Evolutionary conservation across 768 basidiomycete species (phyloP), one percentile per base, ranked within the genome.

Genomic region (Porpolomopsis calyptriformis): DNA sequence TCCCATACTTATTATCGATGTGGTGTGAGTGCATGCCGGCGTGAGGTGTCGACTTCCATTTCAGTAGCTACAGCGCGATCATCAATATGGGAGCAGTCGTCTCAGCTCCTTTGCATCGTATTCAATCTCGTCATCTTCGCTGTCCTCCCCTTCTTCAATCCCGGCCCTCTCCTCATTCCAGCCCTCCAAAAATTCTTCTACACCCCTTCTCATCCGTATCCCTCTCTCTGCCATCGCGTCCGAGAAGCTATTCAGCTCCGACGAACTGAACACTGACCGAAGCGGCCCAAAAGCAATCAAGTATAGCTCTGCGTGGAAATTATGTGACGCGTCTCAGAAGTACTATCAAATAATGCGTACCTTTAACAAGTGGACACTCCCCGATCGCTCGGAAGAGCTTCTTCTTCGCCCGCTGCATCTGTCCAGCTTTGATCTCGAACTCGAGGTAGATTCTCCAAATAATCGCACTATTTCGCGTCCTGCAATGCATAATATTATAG

Each of bases 211-310:
- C 58, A 84, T 62, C 38, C 87, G 73, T 19, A 90, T 54, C 3
- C 79, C 81, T 31, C 83, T 65, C 58, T 89, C 87, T 4, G 71
- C 80, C 87, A 90, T 90, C 3, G 74, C 74, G 46, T 86, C 84
- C 40, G 69, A 80, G 44, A 82, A 70, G 18, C 57, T 68, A 42
- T 69, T 70, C 51, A 90, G 65, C 59, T 90, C 86, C 12, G 64
- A 62, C 14, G 62, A 52, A 40, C 64, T 70, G 60, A 89, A 89
- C 40, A 73, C 78, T 2, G 65, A 58, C 23, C 86, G 74, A 46
- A 90, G 66, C 2, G 77, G 72, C 44, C 79, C 77, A 62, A 88
- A 90, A 14, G 85, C 87, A 38, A 86, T 53, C 50, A 90, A 64
- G 69, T 89, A 88, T 37, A 90, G 61, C 39, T 80, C 86, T 89